A percentile compares a stretch with the other conserved stretches of the same genome.
phyloP scores from a whole-genome alignment of 1,284 basidiomycete genomes.

The Cystobasidium pallidum region DNA sequence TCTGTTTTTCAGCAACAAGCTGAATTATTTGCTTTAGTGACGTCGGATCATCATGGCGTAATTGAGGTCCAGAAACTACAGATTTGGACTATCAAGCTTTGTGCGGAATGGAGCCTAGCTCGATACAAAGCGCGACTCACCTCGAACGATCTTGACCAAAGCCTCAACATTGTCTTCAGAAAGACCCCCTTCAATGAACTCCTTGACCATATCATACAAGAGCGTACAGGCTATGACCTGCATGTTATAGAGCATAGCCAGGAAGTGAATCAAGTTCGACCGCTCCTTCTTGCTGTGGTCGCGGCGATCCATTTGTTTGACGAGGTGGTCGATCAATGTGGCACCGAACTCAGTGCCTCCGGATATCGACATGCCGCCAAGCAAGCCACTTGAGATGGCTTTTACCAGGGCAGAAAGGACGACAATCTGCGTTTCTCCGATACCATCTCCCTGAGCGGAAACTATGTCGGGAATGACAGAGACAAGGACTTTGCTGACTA shows the following conservation, averaged over 20 bases:
- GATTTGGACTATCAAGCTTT: too few relatives aligned
- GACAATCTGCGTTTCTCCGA: slow-evolving; percentile 85
- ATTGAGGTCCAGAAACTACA: slow-evolving; percentile 78
- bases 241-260: slow-evolving; percentile 94
- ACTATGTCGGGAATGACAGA: slow-evolving; percentile 80
- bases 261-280: slow-evolving; percentile 81
- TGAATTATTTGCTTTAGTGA: slow-evolving; percentile 62
- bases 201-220: slow-evolving; percentile 85
- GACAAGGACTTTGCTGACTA: slow-evolving; percentile 81
- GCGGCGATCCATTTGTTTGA: slow-evolving; percentile 49
- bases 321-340: slow-evolving; percentile 46
- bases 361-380: slow-evolving; percentile 81
- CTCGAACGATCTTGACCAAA: slow-evolving; percentile 79
- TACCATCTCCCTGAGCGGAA: slow-evolving; percentile 74
- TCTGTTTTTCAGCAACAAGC: slow-evolving; percentile 73
- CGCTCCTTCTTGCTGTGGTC: slow-evolving; percentile 69
- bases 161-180: slow-evolving; percentile 83
- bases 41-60: slow-evolving; percentile 68
- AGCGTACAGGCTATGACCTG: slow-evolving; percentile 85
- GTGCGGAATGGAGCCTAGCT: too few relatives aligned
- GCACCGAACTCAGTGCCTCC: slow-evolving; percentile 51
- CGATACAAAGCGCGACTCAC: slow-evolving; percentile 61
- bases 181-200: slow-evolving; percentile 68
- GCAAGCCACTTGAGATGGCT: slow-evolving; percentile 79
- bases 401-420: slow-evolving; percentile 87